A percentile compares a stretch with the other conserved stretches of the same genome.
These are phyloP conservation scores for Balamuthia mandrillaris DNA, from an alignment of 208 protist species.

Conservation along the genomic window DNA sequence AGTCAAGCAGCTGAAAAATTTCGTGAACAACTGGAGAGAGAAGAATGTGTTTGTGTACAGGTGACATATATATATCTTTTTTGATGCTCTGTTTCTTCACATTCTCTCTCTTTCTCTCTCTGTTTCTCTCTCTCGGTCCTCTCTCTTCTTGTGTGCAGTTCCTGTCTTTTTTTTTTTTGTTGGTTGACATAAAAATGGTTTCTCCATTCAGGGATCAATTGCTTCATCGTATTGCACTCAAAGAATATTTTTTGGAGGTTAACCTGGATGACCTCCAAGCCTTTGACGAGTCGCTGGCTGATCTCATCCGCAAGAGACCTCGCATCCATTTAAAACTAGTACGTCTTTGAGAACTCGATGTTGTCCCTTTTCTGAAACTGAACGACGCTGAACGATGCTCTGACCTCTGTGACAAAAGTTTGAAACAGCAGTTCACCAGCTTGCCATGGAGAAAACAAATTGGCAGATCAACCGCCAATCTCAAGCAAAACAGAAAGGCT, in stretches of 20 bases:
- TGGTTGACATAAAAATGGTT: too few relatives aligned
- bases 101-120: too few relatives aligned
- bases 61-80: too few relatives aligned
- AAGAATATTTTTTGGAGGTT: constrained; percentile 26
- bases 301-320: background rate
- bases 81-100: too few relatives aligned
- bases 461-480: constrained; percentile 26
- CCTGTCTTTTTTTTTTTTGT: too few relatives aligned
- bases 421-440: background rate
- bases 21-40: too few relatives aligned
- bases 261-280: constrained; percentile 44
- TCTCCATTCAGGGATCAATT: background rate
- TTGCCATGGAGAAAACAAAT: background rate
- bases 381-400: background rate
- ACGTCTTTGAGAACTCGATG: background rate
- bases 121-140: too few relatives aligned
- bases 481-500: background rate
- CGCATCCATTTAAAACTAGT: constrained; percentile 37
- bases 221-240: background rate
- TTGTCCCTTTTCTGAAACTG: background rate
- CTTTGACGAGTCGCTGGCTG: constrained; percentile 31
- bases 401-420: constrained; percentile 13
- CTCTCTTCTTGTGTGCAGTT: too few relatives aligned
- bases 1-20: too few relatives aligned
- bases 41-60: too few relatives aligned